Evolutionary conservation across 352 stramenopile species (phyloP).

Genomic region (Globisporangium camurandrum): DNA sequence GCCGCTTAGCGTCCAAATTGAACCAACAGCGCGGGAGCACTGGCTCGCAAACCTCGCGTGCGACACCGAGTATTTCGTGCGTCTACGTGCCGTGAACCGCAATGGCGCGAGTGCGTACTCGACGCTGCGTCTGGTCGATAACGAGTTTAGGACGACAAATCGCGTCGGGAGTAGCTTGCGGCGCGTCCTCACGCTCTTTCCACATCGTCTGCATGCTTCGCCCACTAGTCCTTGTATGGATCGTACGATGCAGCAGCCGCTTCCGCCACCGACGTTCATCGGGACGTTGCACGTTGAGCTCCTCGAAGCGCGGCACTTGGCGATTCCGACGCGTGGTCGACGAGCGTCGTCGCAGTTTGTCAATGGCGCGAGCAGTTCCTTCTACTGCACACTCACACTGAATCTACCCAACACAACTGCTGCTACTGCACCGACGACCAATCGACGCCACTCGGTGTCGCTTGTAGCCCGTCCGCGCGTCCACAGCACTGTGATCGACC

Average conservation of each 20-base stretch:
- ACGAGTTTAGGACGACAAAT: conserved; percentile 34
- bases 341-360: no score
- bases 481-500: no score
- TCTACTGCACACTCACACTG: conserved; percentile 21
- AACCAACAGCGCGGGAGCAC: conserved; percentile 42
- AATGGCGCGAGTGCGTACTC: conserved; percentile 62
- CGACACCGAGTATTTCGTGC: conserved; percentile 53
- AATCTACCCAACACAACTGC: conserved; percentile 13
- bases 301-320: conserved; percentile 33
- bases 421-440: background rate
- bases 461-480: background rate
- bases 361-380: no score
- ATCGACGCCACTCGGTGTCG: conserved; percentile 10
- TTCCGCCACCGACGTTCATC: conserved; percentile 39
- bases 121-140: conserved; percentile 23
- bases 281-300: conserved; percentile 53
- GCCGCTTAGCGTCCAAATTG: conserved; percentile 32
- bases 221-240: no score
- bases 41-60: conserved; percentile 46
- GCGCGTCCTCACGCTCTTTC: conserved; percentile 10
- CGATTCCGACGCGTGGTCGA: conserved; percentile 2
- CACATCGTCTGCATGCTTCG: no score
- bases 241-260: no score
- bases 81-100: conserved; percentile 46
- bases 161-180: conserved; percentile 1